Conservation (phyloP, 371 early-diverging fungal species). For the Syncephalastrum monosporum region DNA sequence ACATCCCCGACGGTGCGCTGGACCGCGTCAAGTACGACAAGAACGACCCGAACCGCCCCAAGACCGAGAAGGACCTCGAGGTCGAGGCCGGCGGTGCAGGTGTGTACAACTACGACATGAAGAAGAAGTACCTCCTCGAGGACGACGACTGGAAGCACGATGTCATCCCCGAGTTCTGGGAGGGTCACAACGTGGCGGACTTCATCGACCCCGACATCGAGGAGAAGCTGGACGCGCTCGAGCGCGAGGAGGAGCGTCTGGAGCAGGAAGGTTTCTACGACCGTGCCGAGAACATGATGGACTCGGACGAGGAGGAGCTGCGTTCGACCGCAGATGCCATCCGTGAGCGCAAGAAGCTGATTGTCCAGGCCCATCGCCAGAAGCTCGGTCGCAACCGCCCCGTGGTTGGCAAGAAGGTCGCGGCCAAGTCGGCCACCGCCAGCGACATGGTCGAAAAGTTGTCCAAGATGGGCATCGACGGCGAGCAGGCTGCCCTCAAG, state of each 20-base stretch:
- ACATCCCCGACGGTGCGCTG: conserved; percentile 79
- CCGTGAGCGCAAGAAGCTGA: conserved; percentile 81
- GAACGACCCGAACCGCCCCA: conserved; percentile 81
- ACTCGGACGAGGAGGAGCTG: conserved; percentile 77
- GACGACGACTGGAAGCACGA: conserved; percentile 98
- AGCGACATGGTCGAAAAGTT: conserved; percentile 65
- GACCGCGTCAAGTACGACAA: conserved; percentile 73
- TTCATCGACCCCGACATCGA: conserved; percentile 98
- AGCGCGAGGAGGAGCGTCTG: conserved; percentile 95
- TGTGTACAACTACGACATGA: conserved; percentile 92
- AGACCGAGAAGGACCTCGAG: conserved; percentile 91
- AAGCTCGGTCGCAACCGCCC: conserved; percentile 72
- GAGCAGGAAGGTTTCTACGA: conserved; percentile 94
- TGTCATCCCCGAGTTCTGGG: conserved; percentile 98
- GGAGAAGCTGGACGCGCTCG: conserved; percentile 92
- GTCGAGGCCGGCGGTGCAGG: conserved; percentile 92
- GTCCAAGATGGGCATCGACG: conserved; percentile 61
- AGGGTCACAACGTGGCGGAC: conserved; percentile 99
- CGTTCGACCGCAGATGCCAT: conserved; percentile 78
- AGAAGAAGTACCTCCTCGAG: conserved; percentile 80
- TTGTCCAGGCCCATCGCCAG: conserved; percentile 73
- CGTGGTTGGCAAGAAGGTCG: conserved; percentile 56
- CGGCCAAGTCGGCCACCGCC: conserved; percentile 43
- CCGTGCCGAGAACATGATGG: conserved; percentile 70
- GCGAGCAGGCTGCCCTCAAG: conserved; percentile 55